phyloP scores from a whole-genome alignment of 345 rosid genomes.

The Lenwebbia sp. region DNA sequence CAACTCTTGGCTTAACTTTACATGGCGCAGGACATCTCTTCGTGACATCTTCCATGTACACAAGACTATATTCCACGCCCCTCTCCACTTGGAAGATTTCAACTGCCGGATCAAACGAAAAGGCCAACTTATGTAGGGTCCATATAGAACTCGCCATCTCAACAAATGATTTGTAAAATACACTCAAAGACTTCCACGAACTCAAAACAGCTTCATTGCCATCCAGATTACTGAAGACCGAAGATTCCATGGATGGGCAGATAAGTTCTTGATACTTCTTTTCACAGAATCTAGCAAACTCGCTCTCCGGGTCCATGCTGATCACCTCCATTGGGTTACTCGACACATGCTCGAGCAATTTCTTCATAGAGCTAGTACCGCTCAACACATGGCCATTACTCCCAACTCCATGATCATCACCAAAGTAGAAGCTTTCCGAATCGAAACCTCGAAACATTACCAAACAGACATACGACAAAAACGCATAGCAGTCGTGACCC shows the following conservation, averaged over 20 bases:
- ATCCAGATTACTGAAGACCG: conserved; percentile 69
- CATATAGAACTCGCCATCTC: conserved; percentile 79
- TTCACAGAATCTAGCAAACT: conserved; percentile 73
- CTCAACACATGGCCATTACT: conserved; percentile 24
- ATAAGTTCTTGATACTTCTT: conserved; percentile 83
- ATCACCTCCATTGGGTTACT: conserved; percentile 75
- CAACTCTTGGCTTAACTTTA: conserved; percentile 49
- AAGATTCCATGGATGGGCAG: conserved; percentile 81
- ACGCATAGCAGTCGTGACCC: conserved; percentile 54
- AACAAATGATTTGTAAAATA: conserved; percentile 71
- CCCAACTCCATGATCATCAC: conserved; percentile 13
- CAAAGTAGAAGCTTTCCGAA: conserved; percentile 30
- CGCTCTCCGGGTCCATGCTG: conserved; percentile 50
- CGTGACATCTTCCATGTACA: conserved; percentile 78
- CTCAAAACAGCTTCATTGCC: conserved; percentile 53
- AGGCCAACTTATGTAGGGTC: conserved; percentile 72
- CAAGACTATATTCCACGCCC: conserved; percentile 64
- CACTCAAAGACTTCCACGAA: conserved; percentile 73
- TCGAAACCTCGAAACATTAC: conserved; percentile 78
- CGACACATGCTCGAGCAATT: conserved; percentile 65
- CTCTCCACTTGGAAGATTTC: conserved; percentile 84
- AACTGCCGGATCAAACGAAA: conserved; percentile 72
- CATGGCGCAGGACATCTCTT: conserved; percentile 18
- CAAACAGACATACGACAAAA: conserved; percentile 69
- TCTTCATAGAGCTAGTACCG: conserved; percentile 29